phyloP scores from a whole-genome alignment of 31 red algal genomes.

The Odonthalia washingtoniensis region DNA sequence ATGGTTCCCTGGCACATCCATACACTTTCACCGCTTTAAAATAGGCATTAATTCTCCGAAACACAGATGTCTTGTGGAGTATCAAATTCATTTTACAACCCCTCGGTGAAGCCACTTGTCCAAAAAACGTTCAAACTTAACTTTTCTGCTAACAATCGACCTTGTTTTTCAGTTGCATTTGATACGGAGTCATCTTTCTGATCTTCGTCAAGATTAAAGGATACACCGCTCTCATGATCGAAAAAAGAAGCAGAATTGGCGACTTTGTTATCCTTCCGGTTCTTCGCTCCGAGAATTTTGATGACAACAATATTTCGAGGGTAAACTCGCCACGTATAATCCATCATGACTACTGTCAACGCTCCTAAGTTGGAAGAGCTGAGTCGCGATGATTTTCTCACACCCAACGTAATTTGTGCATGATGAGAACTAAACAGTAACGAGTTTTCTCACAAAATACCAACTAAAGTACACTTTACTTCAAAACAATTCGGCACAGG shows the following conservation, averaged over 20 bases:
- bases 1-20: too few relatives aligned
- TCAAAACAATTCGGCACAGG: conserved; percentile 54
- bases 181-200: conserved; percentile 60
- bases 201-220: too few relatives aligned
- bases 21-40: too few relatives aligned
- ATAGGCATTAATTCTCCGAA: too few relatives aligned
- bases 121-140: conserved; percentile 62
- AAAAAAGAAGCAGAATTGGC: too few relatives aligned
- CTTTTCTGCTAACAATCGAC: conserved; percentile 62
- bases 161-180: conserved; percentile 52
- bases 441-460: conserved; percentile 68
- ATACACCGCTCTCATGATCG: too few relatives aligned
- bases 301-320: conserved; percentile 74
- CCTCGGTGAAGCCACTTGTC: conserved; percentile 79
- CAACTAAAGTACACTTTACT: conserved; percentile 69
- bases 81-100: conserved; percentile 36
- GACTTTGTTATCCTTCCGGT: too few relatives aligned
- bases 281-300: conserved; percentile 60
- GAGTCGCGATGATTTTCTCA: conserved; percentile 29
- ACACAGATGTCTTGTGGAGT: too few relatives aligned
- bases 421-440: conserved; percentile 72
- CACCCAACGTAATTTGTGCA: conserved; percentile 57
- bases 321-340: conserved; percentile 73
- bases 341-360: conserved; percentile 47
- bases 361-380: conserved; percentile 57